These are phyloP conservation scores for Desmodesmus armatus DNA, from an alignment of 139 green algal genomes.

Conservation along the genomic window DNA sequence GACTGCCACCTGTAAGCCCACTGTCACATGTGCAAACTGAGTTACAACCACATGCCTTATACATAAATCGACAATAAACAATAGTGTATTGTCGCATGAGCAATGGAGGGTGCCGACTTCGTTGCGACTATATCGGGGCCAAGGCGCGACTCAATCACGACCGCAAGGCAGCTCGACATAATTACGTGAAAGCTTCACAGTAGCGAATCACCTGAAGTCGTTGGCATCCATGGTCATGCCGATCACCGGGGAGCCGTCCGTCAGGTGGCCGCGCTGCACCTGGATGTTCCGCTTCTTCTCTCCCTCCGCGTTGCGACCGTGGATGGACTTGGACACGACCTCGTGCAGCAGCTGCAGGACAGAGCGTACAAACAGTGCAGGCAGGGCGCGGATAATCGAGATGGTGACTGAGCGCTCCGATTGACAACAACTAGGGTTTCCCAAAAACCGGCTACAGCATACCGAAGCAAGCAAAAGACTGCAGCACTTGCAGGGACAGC, in stretches of 20 bases:
- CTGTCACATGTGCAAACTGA: background rate
- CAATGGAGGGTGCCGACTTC: background rate
- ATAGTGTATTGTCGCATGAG: background rate
- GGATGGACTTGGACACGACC: constrained; percentile 18
- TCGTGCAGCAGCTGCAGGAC: constrained; percentile 37
- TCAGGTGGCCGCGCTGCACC: constrained; percentile 25
- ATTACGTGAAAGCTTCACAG: background rate
- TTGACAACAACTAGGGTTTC: no score
- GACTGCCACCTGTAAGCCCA: background rate
- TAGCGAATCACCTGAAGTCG: constrained; percentile 9
- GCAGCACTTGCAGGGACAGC: background rate
- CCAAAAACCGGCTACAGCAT: no score
- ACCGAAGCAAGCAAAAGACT: no score
- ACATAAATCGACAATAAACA: background rate
- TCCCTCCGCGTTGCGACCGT: constrained; percentile 36
- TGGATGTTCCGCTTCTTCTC: constrained; percentile 13
- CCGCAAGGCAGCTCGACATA: background rate
- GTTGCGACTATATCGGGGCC: background rate
- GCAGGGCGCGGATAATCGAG: background rate
- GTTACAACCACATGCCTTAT: background rate
- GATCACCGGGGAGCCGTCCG: constrained; percentile 26
- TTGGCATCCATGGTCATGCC: constrained; percentile 28
- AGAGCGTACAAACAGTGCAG: background rate
- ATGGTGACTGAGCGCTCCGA: background rate
- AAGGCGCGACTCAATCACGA: background rate